Evolutionary conservation across 768 basidiomycete species (phyloP).

Genomic region (Russula lepida): DNA sequence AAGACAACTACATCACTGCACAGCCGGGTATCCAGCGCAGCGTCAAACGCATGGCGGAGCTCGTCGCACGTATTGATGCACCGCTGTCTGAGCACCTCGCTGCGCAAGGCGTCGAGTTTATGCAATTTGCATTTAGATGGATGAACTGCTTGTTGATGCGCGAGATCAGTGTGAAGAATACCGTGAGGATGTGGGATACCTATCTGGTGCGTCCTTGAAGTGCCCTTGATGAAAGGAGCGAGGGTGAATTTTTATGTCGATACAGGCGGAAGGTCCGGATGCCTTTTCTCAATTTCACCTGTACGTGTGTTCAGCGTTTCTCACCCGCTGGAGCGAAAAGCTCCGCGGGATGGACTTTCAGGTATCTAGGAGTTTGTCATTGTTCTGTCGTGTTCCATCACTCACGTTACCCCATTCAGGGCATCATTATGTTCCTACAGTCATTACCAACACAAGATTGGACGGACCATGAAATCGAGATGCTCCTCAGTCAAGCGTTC

Average conservation of each 20-base stretch:
- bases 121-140: slow-evolving; percentile 99
- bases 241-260: not conserved
- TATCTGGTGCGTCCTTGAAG: slow-evolving; percentile 62
- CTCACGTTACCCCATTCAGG: slow-evolving; percentile 38
- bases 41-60: slow-evolving; percentile 88
- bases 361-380: slow-evolving; percentile 37
- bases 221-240: not conserved
- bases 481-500: slow-evolving; percentile 93
- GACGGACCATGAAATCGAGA: slow-evolving; percentile 93
- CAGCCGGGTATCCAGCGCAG: slow-evolving; percentile 96
- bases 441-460: slow-evolving; percentile 87
- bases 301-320: slow-evolving; percentile 96
- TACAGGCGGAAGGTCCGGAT: slow-evolving; percentile 89
- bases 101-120: slow-evolving; percentile 91
- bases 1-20: slow-evolving; percentile 94
- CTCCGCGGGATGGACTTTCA: slow-evolving; percentile 98
- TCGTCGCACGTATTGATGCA: slow-evolving; percentile 84
- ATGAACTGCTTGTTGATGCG: slow-evolving; percentile 99
- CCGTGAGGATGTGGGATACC: slow-evolving; percentile 99
- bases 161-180: slow-evolving; percentile 94
- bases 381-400: not conserved
- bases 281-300: slow-evolving; percentile 99
- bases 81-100: slow-evolving; percentile 84
- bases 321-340: slow-evolving; percentile 91
- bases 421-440: slow-evolving; percentile 98